Base-by-base conservation (phyloP, 2,329 filamentous ascomycete species). In the Cercospora zeae-maydis region DNA sequence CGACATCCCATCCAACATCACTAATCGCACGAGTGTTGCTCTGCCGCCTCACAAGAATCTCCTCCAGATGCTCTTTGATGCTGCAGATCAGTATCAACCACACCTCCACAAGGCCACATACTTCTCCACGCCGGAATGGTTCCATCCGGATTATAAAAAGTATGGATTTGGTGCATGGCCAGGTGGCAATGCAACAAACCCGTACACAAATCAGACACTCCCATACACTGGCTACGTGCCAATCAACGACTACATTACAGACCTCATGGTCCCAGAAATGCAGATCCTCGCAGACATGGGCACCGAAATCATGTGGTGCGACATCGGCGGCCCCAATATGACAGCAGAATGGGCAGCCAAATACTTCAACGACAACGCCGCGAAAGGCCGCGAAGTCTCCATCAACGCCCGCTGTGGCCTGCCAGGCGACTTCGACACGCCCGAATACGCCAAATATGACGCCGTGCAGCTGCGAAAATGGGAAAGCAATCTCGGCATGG, bases 401-500 rank as follows among this genome's bases (percentile, higher is more conserved):
- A 81, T 86, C 68, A 85, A 87, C 73, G 78, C 78, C 51, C 81
- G 84, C 7, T 87, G 85, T 71, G 84, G 84, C 3, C 72, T 84
- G 0, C 76, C 81, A 0, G 79, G 79, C 11, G 84, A 87, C 74
- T 87, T 86, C 67, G 84, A 86, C 70, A 87, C 84, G 1, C 84
- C 84, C 0, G 84, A 87, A 70, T 87, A 86, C 69, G 75, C 77
- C 30, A 78, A 77, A 7, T 84, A 82, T 69, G 74, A 76, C 2
- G 77, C 79, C 2, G 78, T 81, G 8, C 82, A 84, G 71, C 71
- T 76, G 33, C 77, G 82, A 30, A 86, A 87, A 72, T 87, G 84
- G 84, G 85, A 87, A 73, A 81, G 75, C 42, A 87, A 82, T 72
- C 78, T 78, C 45, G 84, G 84, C 37, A 84, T 87, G 82, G 84